A percentile compares a stretch with the other conserved stretches of the same genome.
phyloP scores from a whole-genome alignment of 495 filamentous ascomycete genomes.

The Staphylotrichum tortipilum region DNA sequence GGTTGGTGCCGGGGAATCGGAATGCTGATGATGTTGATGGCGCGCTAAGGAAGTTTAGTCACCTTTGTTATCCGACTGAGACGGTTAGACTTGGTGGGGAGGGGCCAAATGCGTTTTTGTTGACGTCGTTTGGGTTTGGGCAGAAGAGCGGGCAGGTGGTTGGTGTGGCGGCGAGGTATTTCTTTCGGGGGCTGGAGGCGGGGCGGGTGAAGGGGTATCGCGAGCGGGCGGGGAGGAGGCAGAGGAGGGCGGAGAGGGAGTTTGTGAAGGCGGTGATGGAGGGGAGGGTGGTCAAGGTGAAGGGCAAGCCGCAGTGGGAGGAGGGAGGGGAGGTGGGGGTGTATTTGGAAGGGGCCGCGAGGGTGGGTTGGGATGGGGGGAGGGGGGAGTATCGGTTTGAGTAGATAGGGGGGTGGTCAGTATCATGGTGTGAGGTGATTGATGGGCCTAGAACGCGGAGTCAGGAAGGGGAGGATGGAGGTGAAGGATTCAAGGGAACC shows the following conservation, averaged over 20 bases:
- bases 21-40: conserved; percentile 92
- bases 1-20: conserved; percentile 81
- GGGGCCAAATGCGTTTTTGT: conserved; percentile 83
- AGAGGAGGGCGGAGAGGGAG: neutral
- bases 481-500: too few species aligned
- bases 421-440: neutral
- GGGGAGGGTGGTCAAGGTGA: neutral
- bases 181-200: conserved; percentile 76
- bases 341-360: too few species aligned
- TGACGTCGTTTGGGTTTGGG: conserved; percentile 94
- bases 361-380: neutral
- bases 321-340: too few species aligned
- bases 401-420: neutral
- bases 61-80: conserved; percentile 82
- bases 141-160: conserved; percentile 92
- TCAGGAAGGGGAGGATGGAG: too few species aligned
- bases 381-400: neutral
- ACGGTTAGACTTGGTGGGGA: conserved; percentile 67
- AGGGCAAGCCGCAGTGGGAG: neutral
- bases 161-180: conserved; percentile 82
- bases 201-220: neutral
- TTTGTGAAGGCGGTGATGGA: neutral
- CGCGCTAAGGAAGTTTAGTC: conserved; percentile 82
- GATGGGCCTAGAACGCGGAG: too few species aligned
- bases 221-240: neutral